These are phyloP conservation scores for Plasmodium gallinaceum DNA, from an alignment of 169 alveolate species.

Conservation along the genomic window DNA sequence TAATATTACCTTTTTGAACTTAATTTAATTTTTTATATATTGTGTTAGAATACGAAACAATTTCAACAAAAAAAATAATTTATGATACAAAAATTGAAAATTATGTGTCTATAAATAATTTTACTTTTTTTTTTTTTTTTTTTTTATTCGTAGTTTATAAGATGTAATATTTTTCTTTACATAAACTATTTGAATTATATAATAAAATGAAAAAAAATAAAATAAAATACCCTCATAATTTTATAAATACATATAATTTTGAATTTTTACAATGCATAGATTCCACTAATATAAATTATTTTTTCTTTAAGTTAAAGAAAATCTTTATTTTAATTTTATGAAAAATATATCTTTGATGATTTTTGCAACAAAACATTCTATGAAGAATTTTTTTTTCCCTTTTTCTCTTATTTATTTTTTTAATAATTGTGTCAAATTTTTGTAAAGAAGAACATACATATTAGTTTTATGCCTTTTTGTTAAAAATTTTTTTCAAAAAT, in stretches of 20 bases:
- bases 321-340: conserved; percentile 38
- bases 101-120: conserved; percentile 15
- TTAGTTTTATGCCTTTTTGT: neutral
- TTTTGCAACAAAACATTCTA: conserved; percentile 18
- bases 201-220: conserved; percentile 5
- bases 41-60: conserved; percentile 35
- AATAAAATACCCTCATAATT: neutral
- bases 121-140: neutral
- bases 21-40: conserved; percentile 43
- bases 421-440: neutral
- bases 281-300: conserved; percentile 7
- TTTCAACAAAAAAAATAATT: conserved; percentile 30
- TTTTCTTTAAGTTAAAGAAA: conserved; percentile 37
- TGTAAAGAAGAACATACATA: no score
- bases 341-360: conserved; percentile 48
- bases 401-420: neutral
- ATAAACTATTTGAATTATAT: conserved; percentile 22
- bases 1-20: conserved; percentile 6
- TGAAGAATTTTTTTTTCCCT: neutral
- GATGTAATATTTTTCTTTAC: neutral
- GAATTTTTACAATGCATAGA: conserved; percentile 19
- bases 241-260: conserved; percentile 16
- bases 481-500: conserved; percentile 19
- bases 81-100: conserved; percentile 20
- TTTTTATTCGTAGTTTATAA: conserved; percentile 5